These are phyloP conservation scores for Erucastrum elatum DNA, from an alignment of 345 rosid species.

Conservation along the genomic window DNA sequence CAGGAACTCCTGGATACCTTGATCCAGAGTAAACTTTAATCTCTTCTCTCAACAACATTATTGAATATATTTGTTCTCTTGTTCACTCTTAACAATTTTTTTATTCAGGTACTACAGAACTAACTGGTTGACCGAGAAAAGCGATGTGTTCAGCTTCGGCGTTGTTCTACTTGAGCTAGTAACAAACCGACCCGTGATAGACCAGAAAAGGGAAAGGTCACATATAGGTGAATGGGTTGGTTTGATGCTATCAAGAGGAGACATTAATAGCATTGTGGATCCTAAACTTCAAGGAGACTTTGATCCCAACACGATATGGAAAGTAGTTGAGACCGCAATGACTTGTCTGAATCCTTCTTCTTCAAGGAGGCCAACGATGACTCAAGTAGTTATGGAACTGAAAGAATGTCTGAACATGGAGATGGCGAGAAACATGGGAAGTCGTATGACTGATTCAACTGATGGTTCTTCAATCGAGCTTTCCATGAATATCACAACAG, in stretches of 20 bases:
- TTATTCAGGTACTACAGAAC: slow-evolving; percentile 35
- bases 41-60: slow-evolving; percentile 4
- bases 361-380: slow-evolving; percentile 49
- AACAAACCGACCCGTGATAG: slow-evolving; percentile 47
- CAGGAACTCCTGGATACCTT: slow-evolving; percentile 58
- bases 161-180: slow-evolving; percentile 55
- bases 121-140: slow-evolving; percentile 48
- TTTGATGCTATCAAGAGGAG: slow-evolving; percentile 47
- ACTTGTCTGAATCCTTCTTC: slow-evolving; percentile 41
- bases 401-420: slow-evolving; percentile 40
- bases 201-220: slow-evolving; percentile 27
- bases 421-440: slow-evolving; percentile 32
- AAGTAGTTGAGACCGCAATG: slow-evolving; percentile 53
- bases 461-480: slow-evolving; percentile 32
- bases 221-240: slow-evolving; percentile 50
- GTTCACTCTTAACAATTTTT: background rate
- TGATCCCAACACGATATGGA: slow-evolving; percentile 49
- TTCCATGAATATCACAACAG: slow-evolving; percentile 32
- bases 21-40: slow-evolving; percentile 54
- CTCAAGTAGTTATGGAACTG: slow-evolving; percentile 43
- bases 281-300: slow-evolving; percentile 47
- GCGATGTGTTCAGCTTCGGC: slow-evolving; percentile 66
- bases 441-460: slow-evolving; percentile 33
- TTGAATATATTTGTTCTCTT: background rate
- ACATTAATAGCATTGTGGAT: slow-evolving; percentile 50